Evolutionary conservation across 208 protist species (phyloP), one percentile per base, ranked within the genome.

Genomic region (Trypanosomatidae sp.): DNA sequence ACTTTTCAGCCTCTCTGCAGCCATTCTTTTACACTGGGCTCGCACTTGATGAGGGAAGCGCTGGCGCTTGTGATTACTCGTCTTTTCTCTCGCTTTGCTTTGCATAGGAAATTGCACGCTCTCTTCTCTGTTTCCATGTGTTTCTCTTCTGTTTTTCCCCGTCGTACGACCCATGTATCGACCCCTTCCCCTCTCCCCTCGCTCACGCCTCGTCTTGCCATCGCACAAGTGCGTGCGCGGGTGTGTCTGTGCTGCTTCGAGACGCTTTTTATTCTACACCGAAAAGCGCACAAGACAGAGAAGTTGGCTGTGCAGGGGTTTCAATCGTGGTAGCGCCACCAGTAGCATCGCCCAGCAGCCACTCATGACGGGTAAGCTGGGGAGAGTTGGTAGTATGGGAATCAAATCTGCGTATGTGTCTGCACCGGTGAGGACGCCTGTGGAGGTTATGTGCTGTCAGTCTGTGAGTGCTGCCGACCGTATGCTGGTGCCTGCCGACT

Each of bases 341-440:
- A 65, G 15, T 39, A 44, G 17, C 60, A 10, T 13, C 60, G 60
- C 22, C 22, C 39, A 44, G 33, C 60, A 25, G 9, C n/a, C 60
- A 13, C 60, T n/a, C 22, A 30, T 25, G 19, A 46, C 2, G 39
- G 17, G 46, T 52, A 56, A 17, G 39, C 17, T 56, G 65, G 39
- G 64, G 28, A 25, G n/a, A n/a, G 22, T 25, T 52, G 6, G 64
- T 68, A 68, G 64, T 68, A 15, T 68, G 36, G 64, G 64, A 55
- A 68, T 68, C 25, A 17, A 36, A 68, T 68, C 44, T 22, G 64
- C 44, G 44, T 25, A 53, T 22, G 46, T 52, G 25, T 25, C 39
- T 49, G 41, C 12, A 15, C 9, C 17, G 43, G n/a, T 55, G 64
- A 30, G 19, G 39, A 39, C n/a, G 39, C 5, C 60, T 65, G 60